Evolutionary conservation across 1,139 yeast genomes (phyloP).

Genomic region (Suhomyces yuchorum): DNA sequence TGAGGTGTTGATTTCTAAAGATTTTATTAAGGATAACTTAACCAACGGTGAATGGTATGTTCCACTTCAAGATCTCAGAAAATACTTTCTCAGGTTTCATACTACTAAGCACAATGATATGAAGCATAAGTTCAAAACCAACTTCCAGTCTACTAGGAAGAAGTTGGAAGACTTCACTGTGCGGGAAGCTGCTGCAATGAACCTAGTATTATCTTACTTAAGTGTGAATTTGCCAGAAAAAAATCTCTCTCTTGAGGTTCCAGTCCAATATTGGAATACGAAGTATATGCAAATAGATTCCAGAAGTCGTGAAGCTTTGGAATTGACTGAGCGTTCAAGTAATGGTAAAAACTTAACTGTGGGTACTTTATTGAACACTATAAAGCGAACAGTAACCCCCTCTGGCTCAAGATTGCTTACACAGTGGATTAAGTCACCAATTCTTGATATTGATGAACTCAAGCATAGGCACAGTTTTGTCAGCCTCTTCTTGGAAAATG

Average conservation of each 20-base stretch:
- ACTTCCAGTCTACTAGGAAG: conserved; percentile 55
- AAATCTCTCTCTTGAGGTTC: conserved; percentile 40
- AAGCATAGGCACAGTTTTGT: conserved; percentile 65
- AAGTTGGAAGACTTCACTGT: conserved; percentile 56
- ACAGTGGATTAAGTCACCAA: conserved; percentile 84
- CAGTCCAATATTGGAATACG: conserved; percentile 43
- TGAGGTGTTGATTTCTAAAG: conserved; percentile 57
- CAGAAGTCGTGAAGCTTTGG: conserved; percentile 80
- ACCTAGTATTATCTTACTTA: conserved; percentile 44
- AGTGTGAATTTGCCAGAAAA: conserved; percentile 45
- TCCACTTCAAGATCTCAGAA: conserved; percentile 60
- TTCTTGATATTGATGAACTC: conserved; percentile 59
- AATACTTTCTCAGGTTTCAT: conserved; percentile 62
- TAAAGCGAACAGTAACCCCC: conserved; percentile 73
- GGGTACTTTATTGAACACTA: conserved; percentile 71
- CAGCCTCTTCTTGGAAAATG: conserved; percentile 47
- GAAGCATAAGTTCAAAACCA: conserved; percentile 44
- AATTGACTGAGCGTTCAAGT: conserved; percentile 56
- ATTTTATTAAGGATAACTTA: conserved; percentile 33
- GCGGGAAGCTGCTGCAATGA: conserved; percentile 47
- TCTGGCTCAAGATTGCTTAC: conserved; percentile 78
- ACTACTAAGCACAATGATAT: conserved; percentile 33
- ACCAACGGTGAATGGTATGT: conserved; percentile 56
- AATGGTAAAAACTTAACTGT: conserved; percentile 56
- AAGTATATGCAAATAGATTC: conserved; percentile 77